These are phyloP conservation scores for Clavaria fumosa DNA, from an alignment of 768 basidiomycete species.

Conservation along the genomic window DNA sequence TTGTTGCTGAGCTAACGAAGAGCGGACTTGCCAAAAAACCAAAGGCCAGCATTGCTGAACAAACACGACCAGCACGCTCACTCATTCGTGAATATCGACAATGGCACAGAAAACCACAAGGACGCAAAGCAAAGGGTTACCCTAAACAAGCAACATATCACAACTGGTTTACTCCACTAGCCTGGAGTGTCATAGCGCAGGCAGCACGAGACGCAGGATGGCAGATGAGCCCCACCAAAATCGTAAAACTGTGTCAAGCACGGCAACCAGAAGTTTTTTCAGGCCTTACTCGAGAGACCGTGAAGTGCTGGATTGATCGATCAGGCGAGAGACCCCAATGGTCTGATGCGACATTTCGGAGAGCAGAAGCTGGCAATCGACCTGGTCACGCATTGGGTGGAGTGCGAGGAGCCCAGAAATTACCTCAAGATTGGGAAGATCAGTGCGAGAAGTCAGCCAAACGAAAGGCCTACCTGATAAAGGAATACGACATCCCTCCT, in stretches of 20 bases:
- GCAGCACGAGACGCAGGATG: not conserved
- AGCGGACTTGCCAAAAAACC: not conserved
- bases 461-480: conserved; percentile 1
- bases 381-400: conserved; percentile 9
- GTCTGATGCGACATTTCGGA: conserved; percentile 1
- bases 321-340: not conserved
- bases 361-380: conserved; percentile 3
- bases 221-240: conserved; percentile 1
- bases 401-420: conserved; percentile 17
- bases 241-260: not conserved
- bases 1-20: not conserved
- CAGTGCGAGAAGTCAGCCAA: conserved; percentile 14
- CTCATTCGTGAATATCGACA: conserved; percentile 1
- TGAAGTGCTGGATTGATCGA: conserved; percentile 2
- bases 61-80: not conserved
- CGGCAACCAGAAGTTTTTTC: conserved; percentile 3
- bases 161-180: too few species aligned
- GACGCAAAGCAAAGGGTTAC: conserved; percentile 6
- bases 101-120: not conserved
- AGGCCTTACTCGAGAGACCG: too few species aligned
- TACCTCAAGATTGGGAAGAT: conserved; percentile 18
- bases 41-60: not conserved
- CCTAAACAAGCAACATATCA: not conserved
- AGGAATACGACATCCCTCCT: conserved; percentile 1
- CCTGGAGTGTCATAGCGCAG: conserved; percentile 3